Base-by-base conservation (phyloP, 768 basidiomycete genomes). In the Boletus coccyginus region DNA sequence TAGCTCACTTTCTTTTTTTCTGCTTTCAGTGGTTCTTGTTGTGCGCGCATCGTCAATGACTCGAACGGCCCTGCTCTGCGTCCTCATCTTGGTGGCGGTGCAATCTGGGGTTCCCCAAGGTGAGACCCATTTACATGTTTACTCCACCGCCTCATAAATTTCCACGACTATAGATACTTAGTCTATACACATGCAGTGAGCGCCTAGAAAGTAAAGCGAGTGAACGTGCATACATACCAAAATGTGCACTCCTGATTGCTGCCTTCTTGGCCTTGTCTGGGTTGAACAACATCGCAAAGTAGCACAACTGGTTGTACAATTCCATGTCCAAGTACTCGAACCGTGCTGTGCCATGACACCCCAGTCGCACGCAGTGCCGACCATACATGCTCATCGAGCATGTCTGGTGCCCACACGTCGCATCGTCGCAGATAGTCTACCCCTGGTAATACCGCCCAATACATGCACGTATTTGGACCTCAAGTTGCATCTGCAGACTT, bases 341-440 rank as follows among this genome's bases (percentile, higher is more conserved):
- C 40, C 36, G 56, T 1, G 32, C 58, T 9, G 5, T 54, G 0
- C 64, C 64, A 0, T 0, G 36, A 50, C 70, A 71, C 27, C 10
- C 38, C 0, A 57, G 43, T 45, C 82, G 81, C 52, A 94, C 68
- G 69, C 97, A 99, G 48, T 87, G 77, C 33, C 86, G 81, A 7
- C 93, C 94, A 69, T 94, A 95, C 1, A 98, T 92, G 36, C 90
- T 79, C 92, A 98, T 96, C 81, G 87, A 90, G 19, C 97, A 79
- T n/a, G 96, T 94, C 38, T 90, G 81, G 57, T 85, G 79, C 10
- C 83, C 83, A 66, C 97, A 99, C 0, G 87, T 88, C 21, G 83
- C 76, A 58, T 98, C 97, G 62, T 94, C 82, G 72, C 97, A 99
- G 7, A 88, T 74, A 1, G 83, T 87, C 90, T 90, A 95, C 1